Evolutionary conservation across 139 green algal genomes (phyloP).

Genomic region (Yamagishiella unicocca): DNA sequence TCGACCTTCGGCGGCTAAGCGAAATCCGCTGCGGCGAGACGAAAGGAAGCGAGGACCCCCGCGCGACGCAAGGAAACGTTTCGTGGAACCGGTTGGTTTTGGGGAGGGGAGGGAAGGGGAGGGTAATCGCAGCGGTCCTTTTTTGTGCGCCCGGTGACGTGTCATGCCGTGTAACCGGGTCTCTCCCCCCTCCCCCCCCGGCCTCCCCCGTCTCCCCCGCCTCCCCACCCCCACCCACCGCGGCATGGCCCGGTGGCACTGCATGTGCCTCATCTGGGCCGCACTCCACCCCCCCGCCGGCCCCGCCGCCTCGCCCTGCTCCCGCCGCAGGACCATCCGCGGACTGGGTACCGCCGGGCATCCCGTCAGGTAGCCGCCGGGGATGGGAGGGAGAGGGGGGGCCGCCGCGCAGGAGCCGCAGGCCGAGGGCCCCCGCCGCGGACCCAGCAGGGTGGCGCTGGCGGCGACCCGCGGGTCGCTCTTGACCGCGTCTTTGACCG

Average conservation of each 20-base stretch:
- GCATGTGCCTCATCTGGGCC: slow-evolving; percentile 26
- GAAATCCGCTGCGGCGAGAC: no score
- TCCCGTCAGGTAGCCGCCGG: not conserved
- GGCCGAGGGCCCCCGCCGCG: not conserved
- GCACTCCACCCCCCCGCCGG: not conserved
- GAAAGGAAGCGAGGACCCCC: no score
- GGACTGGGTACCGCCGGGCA: not conserved
- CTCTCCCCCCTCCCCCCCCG: no score
- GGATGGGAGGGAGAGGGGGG: not conserved
- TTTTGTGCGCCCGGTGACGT: no score
- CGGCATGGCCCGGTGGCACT: not conserved
- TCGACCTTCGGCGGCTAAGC: no score
- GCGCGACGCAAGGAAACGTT: no score
- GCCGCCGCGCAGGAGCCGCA: not conserved
- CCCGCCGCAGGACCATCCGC: slow-evolving; percentile 30
- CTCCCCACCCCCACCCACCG: not conserved
- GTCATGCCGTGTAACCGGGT: no score
- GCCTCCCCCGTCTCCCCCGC: not conserved
- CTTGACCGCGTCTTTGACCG: not conserved
- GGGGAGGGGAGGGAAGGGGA: no score
- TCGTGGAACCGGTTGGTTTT: no score
- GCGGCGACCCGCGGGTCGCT: not conserved
- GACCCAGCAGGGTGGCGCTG: not conserved
- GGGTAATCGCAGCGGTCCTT: no score
- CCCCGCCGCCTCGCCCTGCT: slow-evolving; percentile 14